Conservation (phyloP, 2,329 filamentous ascomycete species). For the Microcyclospora pomicola region DNA sequence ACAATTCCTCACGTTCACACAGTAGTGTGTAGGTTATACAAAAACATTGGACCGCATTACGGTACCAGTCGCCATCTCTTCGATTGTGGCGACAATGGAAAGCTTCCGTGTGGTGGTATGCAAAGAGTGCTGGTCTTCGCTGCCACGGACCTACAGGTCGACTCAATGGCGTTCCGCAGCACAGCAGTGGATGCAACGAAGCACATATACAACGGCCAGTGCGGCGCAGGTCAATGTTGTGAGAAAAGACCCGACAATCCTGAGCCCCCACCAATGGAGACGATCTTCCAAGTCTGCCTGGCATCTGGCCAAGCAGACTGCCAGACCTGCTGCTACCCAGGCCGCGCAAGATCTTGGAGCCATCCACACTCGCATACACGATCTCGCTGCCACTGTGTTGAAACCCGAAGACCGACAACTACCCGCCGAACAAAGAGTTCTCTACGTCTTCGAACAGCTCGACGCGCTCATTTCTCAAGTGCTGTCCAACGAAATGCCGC, state of each 20-base stretch:
- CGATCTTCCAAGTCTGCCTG: not conserved
- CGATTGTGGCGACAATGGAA: not conserved
- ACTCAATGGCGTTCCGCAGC: no score
- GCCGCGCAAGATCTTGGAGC: conserved; percentile 7
- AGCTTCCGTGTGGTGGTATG: not conserved
- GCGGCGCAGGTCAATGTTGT: not conserved
- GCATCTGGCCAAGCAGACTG: no score
- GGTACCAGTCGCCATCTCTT: not conserved
- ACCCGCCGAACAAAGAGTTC: conserved; percentile 17
- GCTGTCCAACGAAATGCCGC: conserved; percentile 10
- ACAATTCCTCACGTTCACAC: no score
- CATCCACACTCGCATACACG: conserved; percentile 16
- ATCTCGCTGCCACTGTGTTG: conserved; percentile 15
- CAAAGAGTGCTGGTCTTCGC: not conserved
- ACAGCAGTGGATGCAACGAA: conserved; percentile 1
- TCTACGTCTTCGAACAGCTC: conserved; percentile 21
- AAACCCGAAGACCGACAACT: conserved; percentile 11
- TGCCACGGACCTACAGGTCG: not conserved
- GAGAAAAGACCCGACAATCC: not conserved
- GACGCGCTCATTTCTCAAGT: conserved; percentile 14
- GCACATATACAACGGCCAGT: not conserved
- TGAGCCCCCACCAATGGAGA: not conserved
- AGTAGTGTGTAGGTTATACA: no score
- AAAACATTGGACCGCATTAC: no score
- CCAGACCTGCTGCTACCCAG: not conserved